Evolutionary conservation across 768 basidiomycete genomes (phyloP), one percentile per base, ranked within the genome.

Genomic region (Mycena amicta): DNA sequence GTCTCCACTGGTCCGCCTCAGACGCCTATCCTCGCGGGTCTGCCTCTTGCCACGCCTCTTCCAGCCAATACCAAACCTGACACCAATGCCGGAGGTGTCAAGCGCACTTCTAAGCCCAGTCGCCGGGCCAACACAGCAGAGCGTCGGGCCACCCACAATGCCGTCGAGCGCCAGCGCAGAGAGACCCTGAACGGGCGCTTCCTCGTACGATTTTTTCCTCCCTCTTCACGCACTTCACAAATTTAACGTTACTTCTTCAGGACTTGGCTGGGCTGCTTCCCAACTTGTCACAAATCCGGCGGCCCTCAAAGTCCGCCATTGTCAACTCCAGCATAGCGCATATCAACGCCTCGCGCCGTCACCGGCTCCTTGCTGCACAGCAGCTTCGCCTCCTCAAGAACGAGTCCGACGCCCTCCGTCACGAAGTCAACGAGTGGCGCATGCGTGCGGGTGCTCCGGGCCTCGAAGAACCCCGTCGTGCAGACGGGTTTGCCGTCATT

Each of bases 301-400:
- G 97, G 27, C 97, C 97, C 2, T 95, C 92, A 72, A 99, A 99
- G 75, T 92, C 92, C 6, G 89, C 92, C 59, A 98, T 98, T 72
- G 95, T 99, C 73, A 97, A 97, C 74, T 93, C 91, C 37, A 92
- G 89, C 51, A 97, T 98, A 69, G 87, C 93, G 1, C 90, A 93
- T 70, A 86, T 95, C 62, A 88, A 91, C 67, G 83, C 89, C 23
- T 89, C 90, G 31, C 86, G 93, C 57, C 83, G 92, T 43, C 90
- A 93, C 68, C 86, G 92, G 47, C 74, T 88, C 20, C 80, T 95
- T 62, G 93, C 94, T n/a, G 83, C 92, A 6, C 84, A 88, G 62
- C 92, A 95, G 71, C 82, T 97, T 29, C 88, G 93, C 53, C 71
- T 84, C 47, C 73, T 95, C 67, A 91, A 91, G 68, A 74, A 80